These are phyloP conservation scores for Candida takata DNA, from an alignment of 805 yeast genomes.

Conservation along the genomic window DNA sequence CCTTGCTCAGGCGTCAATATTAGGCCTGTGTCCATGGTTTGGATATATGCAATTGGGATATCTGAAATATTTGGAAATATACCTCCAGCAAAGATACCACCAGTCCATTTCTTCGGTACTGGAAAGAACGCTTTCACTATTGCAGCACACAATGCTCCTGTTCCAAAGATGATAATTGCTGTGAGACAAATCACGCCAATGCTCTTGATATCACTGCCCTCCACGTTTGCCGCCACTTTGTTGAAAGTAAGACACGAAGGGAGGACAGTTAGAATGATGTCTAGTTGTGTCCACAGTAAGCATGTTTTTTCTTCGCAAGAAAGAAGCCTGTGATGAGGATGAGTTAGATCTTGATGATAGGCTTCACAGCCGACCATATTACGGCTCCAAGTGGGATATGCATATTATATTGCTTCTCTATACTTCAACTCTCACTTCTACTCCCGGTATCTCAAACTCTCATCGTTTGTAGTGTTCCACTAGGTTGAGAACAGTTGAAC, in stretches of 20 bases:
- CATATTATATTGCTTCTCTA: background rate
- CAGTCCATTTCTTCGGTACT: conserved; percentile 41
- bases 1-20: conserved; percentile 34
- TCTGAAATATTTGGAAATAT: conserved; percentile 48
- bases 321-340: conserved; percentile 16
- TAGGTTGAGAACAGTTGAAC: too few relatives aligned
- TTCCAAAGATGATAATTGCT: conserved; percentile 25
- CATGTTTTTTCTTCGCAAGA: conserved; percentile 22
- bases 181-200: conserved; percentile 36
- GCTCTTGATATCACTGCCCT: conserved; percentile 44
- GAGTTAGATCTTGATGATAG: conserved; percentile 22
- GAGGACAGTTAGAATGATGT: conserved; percentile 43
- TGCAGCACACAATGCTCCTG: conserved; percentile 35
- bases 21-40: conserved; percentile 36
- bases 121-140: conserved; percentile 31
- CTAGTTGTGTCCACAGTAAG: conserved; percentile 46
- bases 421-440: too few relatives aligned
- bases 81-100: conserved; percentile 42
- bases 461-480: too few relatives aligned
- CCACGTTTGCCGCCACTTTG: conserved; percentile 44
- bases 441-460: too few relatives aligned
- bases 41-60: conserved; percentile 47
- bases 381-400: conserved; percentile 14
- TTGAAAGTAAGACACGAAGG: conserved; percentile 49
- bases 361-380: conserved; percentile 21